Percentiles rank a stretch among this genome's conserved stretches.
Evolutionary conservation across 164 flowering plant genomes (phyloP).

Genomic region (Vitis rupestris): DNA sequence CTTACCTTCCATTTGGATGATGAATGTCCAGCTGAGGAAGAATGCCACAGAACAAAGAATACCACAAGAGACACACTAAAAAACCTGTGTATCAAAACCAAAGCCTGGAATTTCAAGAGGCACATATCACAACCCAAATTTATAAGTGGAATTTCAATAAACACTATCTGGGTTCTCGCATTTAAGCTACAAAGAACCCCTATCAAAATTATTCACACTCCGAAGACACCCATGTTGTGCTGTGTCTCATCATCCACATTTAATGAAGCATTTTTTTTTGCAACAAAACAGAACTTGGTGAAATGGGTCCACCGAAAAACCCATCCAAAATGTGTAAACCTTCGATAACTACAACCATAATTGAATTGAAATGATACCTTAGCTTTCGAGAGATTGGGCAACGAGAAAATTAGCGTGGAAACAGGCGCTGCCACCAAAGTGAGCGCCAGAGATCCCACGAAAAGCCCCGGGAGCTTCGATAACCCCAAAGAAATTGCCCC

Average conservation of each 20-base stretch:
- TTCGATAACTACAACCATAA: too few relatives aligned
- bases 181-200: too few relatives aligned
- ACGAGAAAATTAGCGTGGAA: constrained; percentile 81
- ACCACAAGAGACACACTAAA: constrained; percentile 76
- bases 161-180: too few relatives aligned
- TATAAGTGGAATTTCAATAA: too few relatives aligned
- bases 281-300: too few relatives aligned
- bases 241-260: too few relatives aligned
- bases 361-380: constrained; percentile 47
- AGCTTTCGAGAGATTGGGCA: constrained; percentile 78
- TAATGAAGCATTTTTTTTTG: too few relatives aligned
- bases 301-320: too few relatives aligned
- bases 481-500: constrained; percentile 93
- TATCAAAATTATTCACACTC: too few relatives aligned
- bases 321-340: too few relatives aligned
- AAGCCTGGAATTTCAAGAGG: constrained; percentile 82
- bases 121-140: constrained; percentile 22
- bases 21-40: constrained; percentile 51
- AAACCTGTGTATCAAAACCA: constrained; percentile 93
- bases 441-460: constrained; percentile 77
- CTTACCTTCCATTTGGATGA: constrained; percentile 47
- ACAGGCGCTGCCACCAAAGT: constrained; percentile 89
- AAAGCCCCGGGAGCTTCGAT: constrained; percentile 73
- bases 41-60: constrained; percentile 72
- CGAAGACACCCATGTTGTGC: too few relatives aligned